A percentile compares a stretch with the other conserved stretches of the same genome.
Conservation (phyloP, 805 yeast species). For the Cyberlindnera saturnus region DNA sequence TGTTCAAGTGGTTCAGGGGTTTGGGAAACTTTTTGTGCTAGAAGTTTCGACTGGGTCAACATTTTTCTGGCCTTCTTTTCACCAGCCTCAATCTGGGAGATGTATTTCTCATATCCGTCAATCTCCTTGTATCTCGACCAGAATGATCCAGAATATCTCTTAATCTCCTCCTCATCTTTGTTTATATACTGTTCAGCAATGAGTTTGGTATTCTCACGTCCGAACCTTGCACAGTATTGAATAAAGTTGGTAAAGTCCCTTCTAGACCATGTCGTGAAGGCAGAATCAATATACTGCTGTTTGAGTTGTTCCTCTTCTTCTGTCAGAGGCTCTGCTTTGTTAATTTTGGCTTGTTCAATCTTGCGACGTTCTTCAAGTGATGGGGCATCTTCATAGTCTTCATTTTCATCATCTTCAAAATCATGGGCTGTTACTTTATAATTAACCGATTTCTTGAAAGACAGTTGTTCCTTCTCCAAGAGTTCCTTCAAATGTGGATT, state of each 20-base stretch:
- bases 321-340: conserved; percentile 51
- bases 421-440: conserved; percentile 55
- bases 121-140: conserved; percentile 57
- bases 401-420: conserved; percentile 39
- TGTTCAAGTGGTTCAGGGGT: conserved; percentile 57
- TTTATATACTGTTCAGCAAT: conserved; percentile 53
- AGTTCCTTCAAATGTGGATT: conserved; percentile 46
- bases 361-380: conserved; percentile 16
- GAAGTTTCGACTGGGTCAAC: conserved; percentile 46
- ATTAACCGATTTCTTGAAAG: conserved; percentile 53
- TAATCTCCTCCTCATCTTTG: conserved; percentile 55
- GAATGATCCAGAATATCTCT: conserved; percentile 50
- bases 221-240: conserved; percentile 63
- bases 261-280: conserved; percentile 65
- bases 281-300: conserved; percentile 44
- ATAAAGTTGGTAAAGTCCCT: conserved; percentile 70
- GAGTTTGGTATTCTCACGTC: conserved; percentile 42
- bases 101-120: conserved; percentile 66
- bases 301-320: conserved; percentile 55
- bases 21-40: conserved; percentile 47
- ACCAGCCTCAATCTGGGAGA: conserved; percentile 66
- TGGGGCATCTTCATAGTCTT: neutral
- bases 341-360: conserved; percentile 48
- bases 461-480: conserved; percentile 59
- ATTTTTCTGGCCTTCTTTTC: conserved; percentile 59